phyloP scores from a whole-genome alignment of 139 green algal genomes.

The Coelastrella sp. region DNA sequence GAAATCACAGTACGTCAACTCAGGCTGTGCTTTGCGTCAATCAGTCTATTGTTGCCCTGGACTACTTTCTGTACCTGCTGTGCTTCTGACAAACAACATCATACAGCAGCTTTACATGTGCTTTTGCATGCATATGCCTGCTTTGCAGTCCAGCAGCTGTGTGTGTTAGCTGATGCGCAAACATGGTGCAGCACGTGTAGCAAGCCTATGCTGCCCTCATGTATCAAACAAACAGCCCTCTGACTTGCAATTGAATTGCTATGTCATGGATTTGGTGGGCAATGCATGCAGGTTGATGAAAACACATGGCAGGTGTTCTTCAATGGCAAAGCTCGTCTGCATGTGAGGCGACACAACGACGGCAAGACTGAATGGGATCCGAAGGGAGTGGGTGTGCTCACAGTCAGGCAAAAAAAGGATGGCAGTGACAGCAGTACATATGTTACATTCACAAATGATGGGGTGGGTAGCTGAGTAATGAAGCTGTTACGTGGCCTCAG shows the following conservation, averaged over 20 bases:
- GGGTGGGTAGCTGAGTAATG: background rate
- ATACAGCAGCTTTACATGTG: background rate
- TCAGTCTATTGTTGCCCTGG: too few relatives aligned
- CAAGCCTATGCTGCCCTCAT: too few relatives aligned
- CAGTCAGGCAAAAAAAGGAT: slow-evolving; percentile 13
- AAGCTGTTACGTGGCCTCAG: background rate
- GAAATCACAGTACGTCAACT: background rate
- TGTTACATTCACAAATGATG: slow-evolving; percentile 43
- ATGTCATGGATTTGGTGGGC: background rate
- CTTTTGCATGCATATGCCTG: background rate
- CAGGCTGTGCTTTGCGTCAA: background rate
- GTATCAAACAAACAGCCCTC: too few relatives aligned
- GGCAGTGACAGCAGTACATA: background rate
- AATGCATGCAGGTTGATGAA: slow-evolving; percentile 13
- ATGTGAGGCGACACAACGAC: background rate
- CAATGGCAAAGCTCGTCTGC: slow-evolving; percentile 14
- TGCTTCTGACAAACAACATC: too few relatives aligned
- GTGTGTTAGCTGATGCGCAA: too few relatives aligned
- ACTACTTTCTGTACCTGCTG: too few relatives aligned
- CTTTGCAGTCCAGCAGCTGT: too few relatives aligned
- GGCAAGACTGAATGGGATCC: background rate
- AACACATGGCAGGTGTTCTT: slow-evolving; percentile 23
- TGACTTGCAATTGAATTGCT: too few relatives aligned
- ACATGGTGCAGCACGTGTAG: too few relatives aligned
- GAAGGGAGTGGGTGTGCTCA: slow-evolving; percentile 11